These are phyloP conservation scores for Zasmidium citrigriseum DNA, from an alignment of 2,329 filamentous ascomycete genomes.

Conservation along the genomic window DNA sequence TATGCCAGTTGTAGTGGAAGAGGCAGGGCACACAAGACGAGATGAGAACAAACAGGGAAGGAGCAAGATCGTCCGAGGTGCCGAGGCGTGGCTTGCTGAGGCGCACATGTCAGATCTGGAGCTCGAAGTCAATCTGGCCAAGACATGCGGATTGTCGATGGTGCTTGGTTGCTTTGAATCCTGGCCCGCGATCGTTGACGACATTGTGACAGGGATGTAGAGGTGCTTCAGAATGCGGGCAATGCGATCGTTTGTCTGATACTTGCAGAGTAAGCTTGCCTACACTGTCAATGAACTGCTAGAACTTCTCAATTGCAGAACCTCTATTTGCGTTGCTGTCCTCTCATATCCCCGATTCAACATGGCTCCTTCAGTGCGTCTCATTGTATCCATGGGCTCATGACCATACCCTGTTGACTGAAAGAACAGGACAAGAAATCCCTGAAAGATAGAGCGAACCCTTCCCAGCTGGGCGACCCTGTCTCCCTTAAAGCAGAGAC, in stretches of 20 bases:
- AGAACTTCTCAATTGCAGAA: too few relatives aligned
- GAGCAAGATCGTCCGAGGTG: conserved; percentile 5
- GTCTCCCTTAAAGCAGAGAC: conserved; percentile 40
- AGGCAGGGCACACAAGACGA: background rate
- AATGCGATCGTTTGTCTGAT: too few relatives aligned
- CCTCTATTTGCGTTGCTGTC: too few relatives aligned
- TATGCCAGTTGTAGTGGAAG: too few relatives aligned
- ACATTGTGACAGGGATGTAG: conserved; percentile 21
- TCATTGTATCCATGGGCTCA: background rate
- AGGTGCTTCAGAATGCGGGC: background rate
- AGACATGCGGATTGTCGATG: conserved; percentile 6
- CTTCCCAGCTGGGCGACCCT: conserved; percentile 36
- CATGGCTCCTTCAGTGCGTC: conserved; percentile 14
- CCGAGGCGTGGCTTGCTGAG: conserved; percentile 3
- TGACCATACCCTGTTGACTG: background rate
- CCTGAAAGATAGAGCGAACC: conserved; percentile 32
- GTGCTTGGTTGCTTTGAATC: background rate
- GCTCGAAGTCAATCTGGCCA: conserved; percentile 14
- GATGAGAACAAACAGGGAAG: background rate
- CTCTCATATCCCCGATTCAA: background rate
- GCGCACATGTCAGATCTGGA: conserved; percentile 9
- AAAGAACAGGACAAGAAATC: conserved; percentile 17
- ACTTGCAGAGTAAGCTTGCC: too few relatives aligned
- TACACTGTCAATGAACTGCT: too few relatives aligned
- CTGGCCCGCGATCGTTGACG: conserved; percentile 19